Base-by-base conservation (phyloP, 768 basidiomycete species). In the Mycena rebaudengoi region DNA sequence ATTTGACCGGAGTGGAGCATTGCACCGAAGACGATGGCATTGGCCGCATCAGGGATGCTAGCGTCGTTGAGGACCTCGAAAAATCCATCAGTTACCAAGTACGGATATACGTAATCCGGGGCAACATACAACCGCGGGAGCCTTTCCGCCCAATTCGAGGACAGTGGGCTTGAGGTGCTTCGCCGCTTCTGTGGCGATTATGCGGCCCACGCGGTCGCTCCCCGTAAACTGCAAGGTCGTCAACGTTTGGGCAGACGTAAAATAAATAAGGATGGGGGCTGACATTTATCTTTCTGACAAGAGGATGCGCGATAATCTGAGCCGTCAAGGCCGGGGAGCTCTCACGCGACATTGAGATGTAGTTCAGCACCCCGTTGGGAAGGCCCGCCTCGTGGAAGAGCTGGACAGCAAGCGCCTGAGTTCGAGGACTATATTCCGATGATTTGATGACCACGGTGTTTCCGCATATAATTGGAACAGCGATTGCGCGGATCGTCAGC, bases 351-450 rank as follows among this genome's bases (percentile, higher is more conserved):
- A 83, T 80, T 7, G 83, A 80, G 16, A 90, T 67, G 67, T 82
- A 83, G 66, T 90, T 88, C 7, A 90, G 67, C 7, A 87, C 88
- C 7, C 88, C 88, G 16, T 76, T 71, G 5, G 89, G 89, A 1
- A 91, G 72, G 1, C 89, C 88, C 0, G 88, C 89, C 64, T 87
- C 84, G 14, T 83, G 75, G 21, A 88, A 78, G 2, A 84, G 66
- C 58, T 86, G 84, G 0, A 76, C 75, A 12, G 84, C 76, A 7
- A 86, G 71, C 7, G 76, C 73, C 55, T 86, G 85, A 21, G 76
- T 80, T 16, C 81, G 74, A 0, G 87, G 86, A 52, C 80, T 83
- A 43, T 75, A 73, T 64, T 87, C 87, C 0, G 86, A 86, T 13
- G 80, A 79, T 60, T 85, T 86, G 43, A 88, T 68, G 3, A 88